phyloP scores from a whole-genome alignment of 345 rosid genomes.

The Sisymbrium altissimum region DNA sequence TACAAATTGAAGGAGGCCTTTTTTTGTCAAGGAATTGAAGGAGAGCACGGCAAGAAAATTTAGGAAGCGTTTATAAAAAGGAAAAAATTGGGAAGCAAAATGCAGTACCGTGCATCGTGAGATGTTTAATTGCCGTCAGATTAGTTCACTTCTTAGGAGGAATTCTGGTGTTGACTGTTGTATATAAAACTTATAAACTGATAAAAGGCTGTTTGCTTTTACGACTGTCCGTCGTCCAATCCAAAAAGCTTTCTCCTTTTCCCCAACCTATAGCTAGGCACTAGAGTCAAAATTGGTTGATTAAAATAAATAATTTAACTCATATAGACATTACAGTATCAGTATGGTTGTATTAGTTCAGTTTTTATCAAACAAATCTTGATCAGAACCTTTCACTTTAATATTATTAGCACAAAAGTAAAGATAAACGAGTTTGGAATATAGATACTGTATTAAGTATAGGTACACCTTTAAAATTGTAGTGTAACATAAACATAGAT shows the following conservation, averaged over 20 bases:
- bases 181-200: not conserved
- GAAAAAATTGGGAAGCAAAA: not conserved
- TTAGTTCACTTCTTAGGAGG: conserved; percentile 2
- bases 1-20: not conserved
- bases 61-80: not conserved
- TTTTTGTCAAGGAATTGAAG: too few species aligned
- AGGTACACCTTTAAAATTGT: not conserved
- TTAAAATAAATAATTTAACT: not conserved
- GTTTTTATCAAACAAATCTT: not conserved
- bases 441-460: not conserved
- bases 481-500: not conserved
- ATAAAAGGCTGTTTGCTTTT: conserved; percentile 17
- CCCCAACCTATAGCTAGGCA: conserved; percentile 8
- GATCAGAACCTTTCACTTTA: not conserved
- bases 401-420: not conserved
- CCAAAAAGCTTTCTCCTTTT: not conserved
- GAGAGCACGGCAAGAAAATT: not conserved
- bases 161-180: conserved; percentile 12
- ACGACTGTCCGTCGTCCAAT: conserved; percentile 16
- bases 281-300: conserved; percentile 1
- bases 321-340: too few species aligned
- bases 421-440: not conserved
- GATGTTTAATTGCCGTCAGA: conserved; percentile 17
- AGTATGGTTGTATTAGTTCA: not conserved
- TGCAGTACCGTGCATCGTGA: not conserved